Evolutionary conservation across 2,329 filamentous ascomycete species (phyloP).

Genomic region (Alternaria ethzedia): DNA sequence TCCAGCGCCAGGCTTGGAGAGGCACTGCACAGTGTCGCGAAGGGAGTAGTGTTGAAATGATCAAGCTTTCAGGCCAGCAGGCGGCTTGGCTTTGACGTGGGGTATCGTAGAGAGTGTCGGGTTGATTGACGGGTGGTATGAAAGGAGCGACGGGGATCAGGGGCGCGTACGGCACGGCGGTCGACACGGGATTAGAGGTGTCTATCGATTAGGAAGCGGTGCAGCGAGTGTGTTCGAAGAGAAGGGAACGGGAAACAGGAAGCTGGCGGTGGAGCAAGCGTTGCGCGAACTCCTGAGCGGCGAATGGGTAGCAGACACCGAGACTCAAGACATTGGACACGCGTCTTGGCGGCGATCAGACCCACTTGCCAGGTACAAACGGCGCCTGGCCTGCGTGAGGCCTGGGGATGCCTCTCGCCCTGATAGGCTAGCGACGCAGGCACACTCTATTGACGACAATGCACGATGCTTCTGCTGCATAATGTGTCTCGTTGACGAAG

Average conservation of each 20-base stretch:
- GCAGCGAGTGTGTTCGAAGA: conserved; percentile 19
- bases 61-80: neutral
- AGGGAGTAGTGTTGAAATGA: neutral
- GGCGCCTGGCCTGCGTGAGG: conserved; percentile 2
- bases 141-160: conserved; percentile 40
- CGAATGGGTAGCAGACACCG: conserved; percentile 6
- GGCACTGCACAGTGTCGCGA: conserved; percentile 6
- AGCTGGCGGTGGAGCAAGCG: conserved; percentile 14
- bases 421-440: conserved; percentile 13
- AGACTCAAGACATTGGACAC: conserved; percentile 16
- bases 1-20: conserved; percentile 34
- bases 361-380: conserved; percentile 10
- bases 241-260: conserved; percentile 7
- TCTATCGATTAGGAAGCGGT: conserved; percentile 1
- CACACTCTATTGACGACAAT: conserved; percentile 7
- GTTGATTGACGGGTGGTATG: conserved; percentile 28
- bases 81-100: conserved; percentile 6
- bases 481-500: conserved; percentile 13
- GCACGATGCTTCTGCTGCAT: conserved; percentile 13
- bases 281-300: conserved; percentile 18
- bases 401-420: conserved; percentile 4
- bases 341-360: conserved; percentile 16
- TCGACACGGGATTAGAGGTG: neutral
- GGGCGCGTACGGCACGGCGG: conserved; percentile 15
- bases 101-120: conserved; percentile 10